Percentiles rank a stretch among this genome's conserved stretches.
phyloP scores from a whole-genome alignment of 768 basidiomycete species.

The Polyporus arcularius region DNA sequence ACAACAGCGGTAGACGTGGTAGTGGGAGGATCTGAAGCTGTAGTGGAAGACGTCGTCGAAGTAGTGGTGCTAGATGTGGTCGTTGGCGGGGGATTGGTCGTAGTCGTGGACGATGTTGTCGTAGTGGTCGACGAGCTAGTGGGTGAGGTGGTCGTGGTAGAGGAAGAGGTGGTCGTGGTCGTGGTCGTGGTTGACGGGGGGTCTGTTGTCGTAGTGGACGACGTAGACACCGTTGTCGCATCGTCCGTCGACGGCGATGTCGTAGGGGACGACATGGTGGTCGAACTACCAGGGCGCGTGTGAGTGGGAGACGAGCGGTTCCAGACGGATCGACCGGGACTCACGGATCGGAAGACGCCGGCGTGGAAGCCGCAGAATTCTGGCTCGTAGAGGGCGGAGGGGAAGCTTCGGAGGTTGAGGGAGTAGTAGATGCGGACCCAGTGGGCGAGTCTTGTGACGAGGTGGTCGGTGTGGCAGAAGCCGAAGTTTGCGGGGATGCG shows the following conservation, averaged over 20 bases:
- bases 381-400: conserved; percentile 14
- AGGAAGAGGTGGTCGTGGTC: conserved; percentile 5
- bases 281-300: background rate
- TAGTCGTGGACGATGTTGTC: conserved; percentile 18
- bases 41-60: conserved; percentile 1
- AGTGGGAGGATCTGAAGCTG: conserved; percentile 10
- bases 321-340: background rate
- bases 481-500: background rate
- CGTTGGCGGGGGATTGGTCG: conserved; percentile 19
- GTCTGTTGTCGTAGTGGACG: background rate
- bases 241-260: background rate
- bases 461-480: conserved; percentile 8
- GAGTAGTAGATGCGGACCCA: background rate
- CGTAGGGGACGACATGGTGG: background rate
- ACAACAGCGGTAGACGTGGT: background rate
- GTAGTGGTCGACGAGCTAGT: conserved; percentile 21
- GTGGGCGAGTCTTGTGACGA: conserved; percentile 10
- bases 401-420: conserved; percentile 5
- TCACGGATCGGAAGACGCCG: background rate
- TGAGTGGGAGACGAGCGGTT: background rate
- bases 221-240: conserved; percentile 5
- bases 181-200: conserved; percentile 20
- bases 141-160: conserved; percentile 1
- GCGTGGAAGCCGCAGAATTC: conserved; percentile 18
- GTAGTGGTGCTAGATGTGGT: conserved; percentile 9